Conservation (phyloP, 306 rosid species). For the Abrus pulchellus region DNA sequence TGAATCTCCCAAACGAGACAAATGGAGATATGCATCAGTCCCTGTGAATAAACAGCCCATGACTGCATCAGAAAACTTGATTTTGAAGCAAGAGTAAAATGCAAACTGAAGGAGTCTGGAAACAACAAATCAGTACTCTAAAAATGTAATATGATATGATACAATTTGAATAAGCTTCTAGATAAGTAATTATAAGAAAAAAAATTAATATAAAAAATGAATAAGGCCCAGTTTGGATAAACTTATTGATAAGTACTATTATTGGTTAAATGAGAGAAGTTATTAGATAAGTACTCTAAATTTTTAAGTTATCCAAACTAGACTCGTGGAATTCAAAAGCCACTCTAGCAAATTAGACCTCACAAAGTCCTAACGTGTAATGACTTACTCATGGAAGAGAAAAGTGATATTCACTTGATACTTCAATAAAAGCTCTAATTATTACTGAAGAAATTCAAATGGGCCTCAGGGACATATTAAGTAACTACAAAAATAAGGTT, state of each 20-base stretch:
- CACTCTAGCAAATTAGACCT: neutral
- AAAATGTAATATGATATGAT: constrained; percentile 5
- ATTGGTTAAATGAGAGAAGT: too few relatives aligned
- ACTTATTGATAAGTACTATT: too few relatives aligned
- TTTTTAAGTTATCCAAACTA: too few relatives aligned
- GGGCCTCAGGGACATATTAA: neutral
- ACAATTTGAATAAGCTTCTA: too few relatives aligned
- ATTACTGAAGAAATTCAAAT: constrained; percentile 20
- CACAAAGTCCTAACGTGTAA: neutral
- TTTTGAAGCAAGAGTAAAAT: constrained; percentile 5
- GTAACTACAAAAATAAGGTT: constrained; percentile 9
- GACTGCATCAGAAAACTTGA: constrained; percentile 21
- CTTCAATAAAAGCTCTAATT: neutral
- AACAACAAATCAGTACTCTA: neutral
- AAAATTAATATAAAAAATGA: too few relatives aligned
- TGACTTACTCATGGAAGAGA: neutral
- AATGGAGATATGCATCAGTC: constrained; percentile 92
- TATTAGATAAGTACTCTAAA: too few relatives aligned
- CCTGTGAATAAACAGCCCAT: constrained; percentile 59
- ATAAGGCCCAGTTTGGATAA: too few relatives aligned
- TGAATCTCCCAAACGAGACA: constrained; percentile 93
- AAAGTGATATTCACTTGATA: neutral
- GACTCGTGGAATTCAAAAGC: neutral
- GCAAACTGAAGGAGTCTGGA: neutral
- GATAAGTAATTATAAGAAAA: too few relatives aligned